Base-by-base conservation (phyloP, 2,329 filamentous ascomycete species). In the Phialocephala sp. region DNA sequence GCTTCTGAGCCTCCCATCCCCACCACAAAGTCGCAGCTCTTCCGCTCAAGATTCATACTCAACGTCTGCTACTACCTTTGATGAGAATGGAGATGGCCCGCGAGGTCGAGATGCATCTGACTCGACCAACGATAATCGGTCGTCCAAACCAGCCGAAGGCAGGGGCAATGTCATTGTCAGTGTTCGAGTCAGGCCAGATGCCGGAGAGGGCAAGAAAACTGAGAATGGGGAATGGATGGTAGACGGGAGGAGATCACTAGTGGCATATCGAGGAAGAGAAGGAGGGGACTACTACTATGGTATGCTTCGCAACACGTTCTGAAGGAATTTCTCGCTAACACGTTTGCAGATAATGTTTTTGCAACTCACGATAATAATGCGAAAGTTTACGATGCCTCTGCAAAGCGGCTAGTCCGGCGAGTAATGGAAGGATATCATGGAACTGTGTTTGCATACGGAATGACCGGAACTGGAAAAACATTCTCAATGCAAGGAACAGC, bases 371-470 rank as follows among this genome's bases (percentile, higher is more conserved):
- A 99, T 76, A 92, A 97, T 77, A 99, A 99, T 77, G 89, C 92
- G 61, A 90, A 91, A 76, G 95, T 99, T 11, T 99, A 99, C 77
- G 95, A 99, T 79, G 89, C 94, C 69, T 92, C 88, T 55, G 95
- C 95, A 52, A 98, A 98, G 80, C 91, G 95, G 68, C 84, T 99
- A 60, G 95, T 99, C 56, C 91, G 95, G 72, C 87, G 95, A 74
- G 95, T 99, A 59, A 99, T 99, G 95, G 95, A 99, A 81, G 95
- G 95, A 50, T 99, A 98, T 77, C 94, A 98, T 75, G 95, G 94
- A 66, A 99, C 95, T 0, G 95, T 99, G 27, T 98, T 99, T 77
- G 94, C 94, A 20, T 99, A 99, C 77, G 95, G 95, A 76, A 98
- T 98, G 94, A 99, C 95, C 4, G 95, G 95, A 68, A 98, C 95